Evolutionary conservation across 2,329 filamentous ascomycete species (phyloP).

Genomic region (Ophiobolus disseminans): DNA sequence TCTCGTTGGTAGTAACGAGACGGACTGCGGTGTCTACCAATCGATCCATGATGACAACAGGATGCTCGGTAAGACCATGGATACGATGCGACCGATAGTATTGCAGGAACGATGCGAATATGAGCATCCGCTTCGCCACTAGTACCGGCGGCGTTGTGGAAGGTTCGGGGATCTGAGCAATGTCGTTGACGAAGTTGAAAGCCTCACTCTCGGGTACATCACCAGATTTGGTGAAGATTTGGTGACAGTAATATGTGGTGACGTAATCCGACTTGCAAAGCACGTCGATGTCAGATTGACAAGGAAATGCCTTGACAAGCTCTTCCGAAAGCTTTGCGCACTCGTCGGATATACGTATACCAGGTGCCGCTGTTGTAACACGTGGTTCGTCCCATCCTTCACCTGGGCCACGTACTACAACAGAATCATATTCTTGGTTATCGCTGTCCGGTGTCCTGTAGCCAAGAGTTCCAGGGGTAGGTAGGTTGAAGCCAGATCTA

Average conservation of each 20-base stretch:
- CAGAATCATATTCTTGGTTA: not conserved
- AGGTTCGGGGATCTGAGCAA: slow-evolving; percentile 12
- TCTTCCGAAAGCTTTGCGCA: slow-evolving; percentile 7
- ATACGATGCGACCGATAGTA: slow-evolving; percentile 9
- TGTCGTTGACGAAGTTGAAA: slow-evolving; percentile 5
- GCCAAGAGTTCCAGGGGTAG: not conserved
- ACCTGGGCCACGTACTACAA: not conserved
- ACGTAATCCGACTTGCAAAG: slow-evolving; percentile 16
- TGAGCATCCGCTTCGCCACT: slow-evolving; percentile 44
- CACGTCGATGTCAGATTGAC: slow-evolving; percentile 14
- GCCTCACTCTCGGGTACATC: slow-evolving; percentile 12
- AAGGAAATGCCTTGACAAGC: slow-evolving; percentile 16
- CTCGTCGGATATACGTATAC: slow-evolving; percentile 3
- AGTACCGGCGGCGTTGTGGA: slow-evolving; percentile 34
- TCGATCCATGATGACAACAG: slow-evolving; percentile 29
- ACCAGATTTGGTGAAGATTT: slow-evolving; percentile 14
- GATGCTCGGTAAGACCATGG: slow-evolving; percentile 32
- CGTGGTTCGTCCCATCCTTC: too few relatives aligned
- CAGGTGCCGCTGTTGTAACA: too few relatives aligned
- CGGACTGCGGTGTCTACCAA: slow-evolving; percentile 36
- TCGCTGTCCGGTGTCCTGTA: slow-evolving; percentile 2
- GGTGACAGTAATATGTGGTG: slow-evolving; percentile 11
- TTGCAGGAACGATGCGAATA: slow-evolving; percentile 40
- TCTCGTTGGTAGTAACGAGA: slow-evolving; percentile 47
- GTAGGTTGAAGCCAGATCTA: not conserved